phyloP scores from a whole-genome alignment of 2,329 filamentous ascomycete species.

The Paraconiothyrium sp. region DNA sequence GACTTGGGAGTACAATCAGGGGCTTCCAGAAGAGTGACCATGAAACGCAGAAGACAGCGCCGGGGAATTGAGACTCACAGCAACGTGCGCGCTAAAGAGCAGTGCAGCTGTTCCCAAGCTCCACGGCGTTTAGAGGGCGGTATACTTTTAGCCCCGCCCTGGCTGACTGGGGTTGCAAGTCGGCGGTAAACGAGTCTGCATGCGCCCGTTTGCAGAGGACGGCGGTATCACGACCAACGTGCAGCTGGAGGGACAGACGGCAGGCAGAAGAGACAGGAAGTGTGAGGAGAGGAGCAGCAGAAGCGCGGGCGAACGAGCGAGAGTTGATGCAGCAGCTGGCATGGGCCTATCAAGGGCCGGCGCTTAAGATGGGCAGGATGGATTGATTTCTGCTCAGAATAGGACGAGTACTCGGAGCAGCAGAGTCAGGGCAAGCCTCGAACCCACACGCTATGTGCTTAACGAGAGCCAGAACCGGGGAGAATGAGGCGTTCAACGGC shows the following conservation, averaged over 20 bases:
- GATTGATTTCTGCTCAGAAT: constrained; percentile 49
- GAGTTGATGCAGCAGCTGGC: constrained; percentile 42
- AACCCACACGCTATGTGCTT: constrained; percentile 27
- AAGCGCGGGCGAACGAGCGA: constrained; percentile 42
- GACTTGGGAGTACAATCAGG: constrained; percentile 39
- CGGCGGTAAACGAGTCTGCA: constrained; percentile 51
- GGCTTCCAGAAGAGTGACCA: constrained; percentile 35
- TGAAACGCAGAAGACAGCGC: constrained; percentile 36
- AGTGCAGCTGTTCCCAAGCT: constrained; percentile 44
- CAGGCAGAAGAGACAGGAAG: constrained; percentile 37
- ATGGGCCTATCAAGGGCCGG: constrained; percentile 48
- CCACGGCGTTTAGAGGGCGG: constrained; percentile 49
- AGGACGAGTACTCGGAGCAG: constrained; percentile 34
- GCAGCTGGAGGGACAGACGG: constrained; percentile 43
- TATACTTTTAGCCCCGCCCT: constrained; percentile 51
- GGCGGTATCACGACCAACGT: constrained; percentile 42
- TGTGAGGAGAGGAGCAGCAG: constrained; percentile 39
- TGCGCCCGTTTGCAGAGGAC: constrained; percentile 50
- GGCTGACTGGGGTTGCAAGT: constrained; percentile 46
- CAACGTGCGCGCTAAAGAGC: constrained; percentile 49
- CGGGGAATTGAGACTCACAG: constrained; percentile 50
- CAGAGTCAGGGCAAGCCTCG: constrained; percentile 34
- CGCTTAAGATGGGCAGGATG: constrained; percentile 48
- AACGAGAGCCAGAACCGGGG: constrained; percentile 35
- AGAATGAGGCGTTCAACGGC: constrained; percentile 47